Evolutionary conservation across 768 basidiomycete species (phyloP).

Genomic region (Leucocoprinus leucothites): DNA sequence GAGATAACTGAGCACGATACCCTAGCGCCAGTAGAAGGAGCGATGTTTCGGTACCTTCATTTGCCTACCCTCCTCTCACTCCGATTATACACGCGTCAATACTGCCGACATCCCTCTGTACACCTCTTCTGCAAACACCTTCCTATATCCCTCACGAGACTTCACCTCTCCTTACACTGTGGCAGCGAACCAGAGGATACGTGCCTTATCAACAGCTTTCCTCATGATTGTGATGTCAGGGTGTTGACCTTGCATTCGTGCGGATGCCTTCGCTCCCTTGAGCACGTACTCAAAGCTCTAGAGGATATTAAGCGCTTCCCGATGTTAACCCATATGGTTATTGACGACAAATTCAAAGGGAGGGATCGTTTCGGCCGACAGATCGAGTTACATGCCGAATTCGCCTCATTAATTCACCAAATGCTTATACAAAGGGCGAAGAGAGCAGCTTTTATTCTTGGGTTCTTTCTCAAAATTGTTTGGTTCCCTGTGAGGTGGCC

Average conservation of each 20-base stretch:
- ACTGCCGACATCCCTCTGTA: not conserved
- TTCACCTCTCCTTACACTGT: not conserved
- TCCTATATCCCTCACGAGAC: not conserved
- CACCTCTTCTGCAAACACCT: not conserved
- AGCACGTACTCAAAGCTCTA: not conserved
- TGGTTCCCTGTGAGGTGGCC: not conserved
- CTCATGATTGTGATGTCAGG: not conserved
- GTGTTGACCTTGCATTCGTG: not conserved
- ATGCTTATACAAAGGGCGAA: not conserved
- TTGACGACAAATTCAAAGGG: not conserved
- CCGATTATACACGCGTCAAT: not conserved
- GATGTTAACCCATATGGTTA: not conserved
- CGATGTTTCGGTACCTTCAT: not conserved
- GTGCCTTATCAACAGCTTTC: not conserved
- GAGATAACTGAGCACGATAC: not conserved
- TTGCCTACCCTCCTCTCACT: not conserved
- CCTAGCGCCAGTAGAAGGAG: not conserved
- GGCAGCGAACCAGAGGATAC: not conserved
- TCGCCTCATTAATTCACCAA: not conserved
- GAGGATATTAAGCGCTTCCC: constrained; percentile 1
- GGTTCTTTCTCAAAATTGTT: not conserved
- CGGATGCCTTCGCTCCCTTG: not conserved
- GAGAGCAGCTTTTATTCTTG: not conserved
- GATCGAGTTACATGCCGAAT: not conserved
- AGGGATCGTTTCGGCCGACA: not conserved